These are phyloP conservation scores for Globisporangium canariense DNA, from an alignment of 352 stramenopile genomes.

Conservation along the genomic window DNA sequence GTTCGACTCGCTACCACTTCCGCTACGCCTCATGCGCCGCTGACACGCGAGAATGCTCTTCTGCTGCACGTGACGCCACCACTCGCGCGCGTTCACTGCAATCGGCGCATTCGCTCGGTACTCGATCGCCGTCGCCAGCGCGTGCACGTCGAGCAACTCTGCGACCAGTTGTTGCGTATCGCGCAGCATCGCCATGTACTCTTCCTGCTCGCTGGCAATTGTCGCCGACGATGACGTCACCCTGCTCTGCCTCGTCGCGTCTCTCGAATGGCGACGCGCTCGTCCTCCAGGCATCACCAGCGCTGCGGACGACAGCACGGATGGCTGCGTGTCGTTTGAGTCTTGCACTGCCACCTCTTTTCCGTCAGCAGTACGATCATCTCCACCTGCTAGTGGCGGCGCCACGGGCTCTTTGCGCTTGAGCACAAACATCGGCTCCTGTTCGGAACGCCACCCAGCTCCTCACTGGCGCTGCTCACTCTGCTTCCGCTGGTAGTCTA, in stretches of 20 bases:
- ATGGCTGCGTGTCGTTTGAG: neutral
- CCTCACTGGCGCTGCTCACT: too few relatives aligned
- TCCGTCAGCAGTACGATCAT: neutral
- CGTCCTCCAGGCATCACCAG: neutral
- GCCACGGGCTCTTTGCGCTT: neutral
- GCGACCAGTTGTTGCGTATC: constrained; percentile 28
- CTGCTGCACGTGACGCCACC: constrained; percentile 42
- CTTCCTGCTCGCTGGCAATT: neutral
- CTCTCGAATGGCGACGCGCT: neutral
- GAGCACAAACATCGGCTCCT: constrained; percentile 1
- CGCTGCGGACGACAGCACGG: neutral
- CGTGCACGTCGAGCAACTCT: constrained; percentile 36
- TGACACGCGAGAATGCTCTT: constrained; percentile 18
- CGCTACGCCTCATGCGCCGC: constrained; percentile 1
- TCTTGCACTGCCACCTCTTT: neutral
- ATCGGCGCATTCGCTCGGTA: constrained; percentile 29
- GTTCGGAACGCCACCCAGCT: neutral
- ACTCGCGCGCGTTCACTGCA: constrained; percentile 31
- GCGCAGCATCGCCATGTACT: constrained; percentile 31
- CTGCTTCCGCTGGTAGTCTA: too few relatives aligned
- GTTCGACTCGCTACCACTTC: neutral
- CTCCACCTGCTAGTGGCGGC: neutral
- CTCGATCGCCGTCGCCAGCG: constrained; percentile 30
- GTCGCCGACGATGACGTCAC: neutral
- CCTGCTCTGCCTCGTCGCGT: neutral